Evolutionary conservation across 257 asterid species (phyloP), one percentile per base, ranked within the genome.

Genomic region (Nicotiana attenuata): DNA sequence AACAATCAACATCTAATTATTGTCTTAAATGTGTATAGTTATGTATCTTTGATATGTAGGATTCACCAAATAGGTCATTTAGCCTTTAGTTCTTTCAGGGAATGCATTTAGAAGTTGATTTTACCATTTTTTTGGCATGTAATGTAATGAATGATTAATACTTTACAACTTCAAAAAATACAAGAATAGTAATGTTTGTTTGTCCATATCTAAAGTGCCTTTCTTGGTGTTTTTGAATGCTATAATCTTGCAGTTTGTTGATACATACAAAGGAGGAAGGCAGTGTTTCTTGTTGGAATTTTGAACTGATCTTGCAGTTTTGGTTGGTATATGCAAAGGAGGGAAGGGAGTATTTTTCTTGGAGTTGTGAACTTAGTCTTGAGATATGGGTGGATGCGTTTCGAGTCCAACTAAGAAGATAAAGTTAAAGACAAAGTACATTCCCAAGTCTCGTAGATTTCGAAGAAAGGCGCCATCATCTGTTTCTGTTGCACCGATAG

Each of bases 341-440:
- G 83, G 83, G 75, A 81, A 52, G 56, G 55, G 71, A 55, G 17
- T 52, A 29, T n/a, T 11, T 69, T 19, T 76, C 41, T 5, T 78
- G 67, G 86, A 64, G 68, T 83, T 65, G 65, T 81, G 87, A 88
- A 81, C 77, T 50, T 73, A 2, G 57, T 80, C 81, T 63, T 66
- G 81, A 17, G 60, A 80, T 77, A 95, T 95, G 98, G 99, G 99
- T 64, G 94, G 94, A 75, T 95, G 99, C 50, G 91, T 92, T 57
- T 93, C 99, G 29, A 90, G 83, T 85, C 92, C 96, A 1, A 88
- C 85, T 29, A 89, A 84, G 75, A 90, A 82, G 85, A 20, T 93
- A 2, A 95, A 87, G 83, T 86, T 94, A 14, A 92, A 91, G 82
- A 89, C 85, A 5, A 87, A 84, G 88, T 75, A 75, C 91, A 76